Evolutionary conservation across 129 eudicot species (phyloP), one percentile per base, ranked within the genome.

Genomic region (Silybum marianum): DNA sequence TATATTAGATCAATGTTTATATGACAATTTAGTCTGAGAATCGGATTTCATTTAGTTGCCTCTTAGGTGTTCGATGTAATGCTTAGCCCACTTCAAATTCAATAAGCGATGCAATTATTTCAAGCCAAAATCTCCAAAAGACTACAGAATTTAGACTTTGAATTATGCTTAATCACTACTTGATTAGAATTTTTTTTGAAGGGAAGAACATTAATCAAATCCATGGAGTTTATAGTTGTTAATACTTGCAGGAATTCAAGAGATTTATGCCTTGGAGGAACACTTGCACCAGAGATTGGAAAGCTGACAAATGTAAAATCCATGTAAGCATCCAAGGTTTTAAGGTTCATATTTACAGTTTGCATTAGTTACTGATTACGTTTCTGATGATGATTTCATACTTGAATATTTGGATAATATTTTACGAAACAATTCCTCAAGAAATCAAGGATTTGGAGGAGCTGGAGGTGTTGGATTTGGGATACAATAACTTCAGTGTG

Each of bases 211-310:
- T 24, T 65, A 74, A 44, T 51, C n/a, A 36, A 65, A 65, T 38
- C 12, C 63, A 6, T 58, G 2, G 10, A 16, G 32, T 34, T 11
- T 19, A 48, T 75, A 2, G 6, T 73, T 36, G 58, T n/a, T 69
- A 9, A 62, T 62, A 32, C 24, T 34, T 34, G 25, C 89, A 92
- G 94, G 85, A 84, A 90, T 48, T 79, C 90, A 74, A 85, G 78
- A 75, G 92, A 90, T 82, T 87, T 87, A 46, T 88, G 97, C 72
- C 94, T 92, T 66, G 88, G 69, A 83, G 97, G 97, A 82, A 90
- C 83, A 10, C 83, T 92, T 71, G 88, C 92, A 72, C 92, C 92
- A 16, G 92, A 92, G 69, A 76, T 92, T 51, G 90, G 90, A 68
- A 86, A 88, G 71, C 87, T 90, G 44, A 79, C 84, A 18, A 36